Conservation (phyloP, 75 land plant genomes). For the Azolla pinnata region DNA sequence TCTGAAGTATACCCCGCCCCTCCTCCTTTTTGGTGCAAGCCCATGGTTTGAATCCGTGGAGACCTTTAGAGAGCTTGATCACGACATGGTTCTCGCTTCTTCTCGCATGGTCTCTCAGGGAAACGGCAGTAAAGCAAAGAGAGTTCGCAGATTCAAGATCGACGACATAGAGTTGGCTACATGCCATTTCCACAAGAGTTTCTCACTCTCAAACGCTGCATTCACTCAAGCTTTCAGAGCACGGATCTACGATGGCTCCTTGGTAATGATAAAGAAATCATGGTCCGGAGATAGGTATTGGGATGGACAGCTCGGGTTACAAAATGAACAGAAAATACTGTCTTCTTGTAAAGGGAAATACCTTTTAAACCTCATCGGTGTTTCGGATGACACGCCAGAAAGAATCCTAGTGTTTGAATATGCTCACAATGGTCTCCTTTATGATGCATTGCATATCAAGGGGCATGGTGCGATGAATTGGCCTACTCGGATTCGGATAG, state of each 20-base stretch:
- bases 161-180: neutral
- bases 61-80: too few relatives aligned
- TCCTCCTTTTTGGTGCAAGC: too few relatives aligned
- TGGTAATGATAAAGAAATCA: slow-evolving; percentile 6
- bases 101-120: too few relatives aligned
- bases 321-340: slow-evolving; percentile 7
- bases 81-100: too few relatives aligned
- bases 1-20: too few relatives aligned
- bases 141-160: neutral
- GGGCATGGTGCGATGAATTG: neutral
- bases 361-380: slow-evolving; percentile 7
- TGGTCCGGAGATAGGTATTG: slow-evolving; percentile 5
- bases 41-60: too few relatives aligned
- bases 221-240: neutral
- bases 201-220: neutral
- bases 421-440: slow-evolving; percentile 4
- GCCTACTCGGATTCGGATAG: slow-evolving; percentile 8
- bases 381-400: slow-evolving; percentile 2
- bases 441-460: slow-evolving; percentile 1
- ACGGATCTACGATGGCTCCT: slow-evolving; percentile 2
- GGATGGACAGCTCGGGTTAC: slow-evolving; percentile 4
- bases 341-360: neutral
- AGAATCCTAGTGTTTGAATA: slow-evolving; percentile 4
- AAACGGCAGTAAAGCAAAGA: too few relatives aligned
- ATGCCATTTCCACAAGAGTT: neutral